phyloP scores from a whole-genome alignment of 2,329 filamentous ascomycete genomes.

The Penicillium sp. region DNA sequence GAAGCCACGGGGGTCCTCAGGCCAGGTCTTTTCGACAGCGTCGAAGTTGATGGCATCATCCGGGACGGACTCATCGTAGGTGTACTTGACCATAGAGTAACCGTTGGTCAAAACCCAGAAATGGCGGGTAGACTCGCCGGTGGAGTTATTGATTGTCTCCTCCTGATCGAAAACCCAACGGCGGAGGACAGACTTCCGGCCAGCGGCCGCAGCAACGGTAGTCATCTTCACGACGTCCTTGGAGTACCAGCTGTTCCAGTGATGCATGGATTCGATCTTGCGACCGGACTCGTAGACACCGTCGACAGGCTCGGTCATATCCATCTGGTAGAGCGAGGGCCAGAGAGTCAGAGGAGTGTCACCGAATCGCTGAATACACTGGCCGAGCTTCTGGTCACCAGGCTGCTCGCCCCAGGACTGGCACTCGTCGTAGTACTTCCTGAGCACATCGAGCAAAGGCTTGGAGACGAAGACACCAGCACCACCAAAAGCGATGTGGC shows the following conservation, averaged over 20 bases:
- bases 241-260: conserved; percentile 46
- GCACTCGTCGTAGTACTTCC: conserved; percentile 42
- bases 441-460: conserved; percentile 39
- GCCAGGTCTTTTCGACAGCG: conserved; percentile 45
- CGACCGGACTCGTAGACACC: conserved; percentile 45
- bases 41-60: conserved; percentile 45
- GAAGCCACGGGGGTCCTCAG: conserved; percentile 42
- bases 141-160: conserved; percentile 34
- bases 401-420: conserved; percentile 44
- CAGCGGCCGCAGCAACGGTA: conserved; percentile 40
- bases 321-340: conserved; percentile 46
- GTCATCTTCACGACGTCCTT: conserved; percentile 48
- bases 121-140: conserved; percentile 35
- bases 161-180: conserved; percentile 46
- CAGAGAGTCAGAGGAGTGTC: conserved; percentile 41
- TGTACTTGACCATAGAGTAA: conserved; percentile 45
- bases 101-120: conserved; percentile 48
- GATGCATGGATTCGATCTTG: conserved; percentile 44
- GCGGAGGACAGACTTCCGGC: conserved; percentile 42
- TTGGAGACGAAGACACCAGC: conserved; percentile 46
- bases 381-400: conserved; percentile 45
- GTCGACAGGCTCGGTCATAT: conserved; percentile 42
- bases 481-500: conserved; percentile 45
- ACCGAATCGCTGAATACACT: conserved; percentile 43
- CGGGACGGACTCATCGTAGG: conserved; percentile 34